Evolutionary conservation across 2,329 filamentous ascomycete genomes (phyloP).

Genomic region (Diaporthe sp.): DNA sequence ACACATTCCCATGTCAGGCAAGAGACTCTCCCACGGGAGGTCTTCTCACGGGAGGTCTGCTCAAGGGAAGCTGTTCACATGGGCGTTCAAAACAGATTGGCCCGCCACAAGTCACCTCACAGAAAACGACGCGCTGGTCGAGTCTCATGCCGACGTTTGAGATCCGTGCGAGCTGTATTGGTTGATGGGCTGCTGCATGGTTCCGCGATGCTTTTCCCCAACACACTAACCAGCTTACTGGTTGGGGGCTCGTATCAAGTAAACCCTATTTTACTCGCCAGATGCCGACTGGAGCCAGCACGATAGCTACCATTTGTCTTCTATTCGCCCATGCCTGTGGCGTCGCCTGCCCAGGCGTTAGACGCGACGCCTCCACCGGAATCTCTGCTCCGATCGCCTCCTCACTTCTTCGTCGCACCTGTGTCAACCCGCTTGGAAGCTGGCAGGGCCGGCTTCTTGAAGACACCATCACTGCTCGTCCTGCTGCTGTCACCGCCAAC

Average conservation of each 20-base stretch:
- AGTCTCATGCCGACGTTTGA: neutral
- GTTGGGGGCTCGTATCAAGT: conserved; percentile 20
- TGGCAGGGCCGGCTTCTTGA: conserved; percentile 86
- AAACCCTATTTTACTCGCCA: conserved; percentile 27
- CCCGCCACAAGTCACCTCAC: neutral
- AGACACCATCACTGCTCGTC: conserved; percentile 66
- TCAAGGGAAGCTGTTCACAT: neutral
- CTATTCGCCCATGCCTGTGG: conserved; percentile 4
- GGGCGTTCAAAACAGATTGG: neutral
- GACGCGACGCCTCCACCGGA: conserved; percentile 10
- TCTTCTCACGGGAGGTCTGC: neutral
- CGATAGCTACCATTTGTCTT: neutral
- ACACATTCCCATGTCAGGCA: neutral
- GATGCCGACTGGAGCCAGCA: conserved; percentile 14
- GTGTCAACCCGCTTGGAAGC: conserved; percentile 80
- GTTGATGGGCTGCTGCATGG: conserved; percentile 8
- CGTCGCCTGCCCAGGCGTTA: neutral
- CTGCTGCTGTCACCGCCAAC: conserved; percentile 68
- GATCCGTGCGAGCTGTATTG: conserved; percentile 24
- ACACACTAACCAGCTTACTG: conserved; percentile 12
- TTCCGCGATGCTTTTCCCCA: conserved; percentile 23
- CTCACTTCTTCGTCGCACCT: conserved; percentile 65
- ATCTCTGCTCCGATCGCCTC: neutral
- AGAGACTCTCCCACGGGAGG: neutral
- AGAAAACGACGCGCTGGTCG: neutral